Percentiles rank a stretch among this genome's conserved stretches.
Evolutionary conservation across 2,329 filamentous ascomycete genomes (phyloP).

Genomic region (Pestalotiopsis sp.): DNA sequence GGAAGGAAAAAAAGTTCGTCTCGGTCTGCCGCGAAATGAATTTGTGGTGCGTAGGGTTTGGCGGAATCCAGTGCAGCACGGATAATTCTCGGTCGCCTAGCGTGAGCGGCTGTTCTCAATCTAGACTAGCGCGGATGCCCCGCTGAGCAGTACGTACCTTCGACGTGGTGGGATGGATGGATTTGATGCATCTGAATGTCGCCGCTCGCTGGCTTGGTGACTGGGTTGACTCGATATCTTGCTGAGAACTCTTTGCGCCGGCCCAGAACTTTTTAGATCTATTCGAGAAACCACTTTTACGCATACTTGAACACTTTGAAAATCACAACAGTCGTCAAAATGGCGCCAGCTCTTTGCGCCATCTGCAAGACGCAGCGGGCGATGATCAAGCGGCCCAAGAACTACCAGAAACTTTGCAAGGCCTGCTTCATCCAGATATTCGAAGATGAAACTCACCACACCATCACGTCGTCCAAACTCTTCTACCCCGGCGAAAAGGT

Average conservation of each 20-base stretch:
- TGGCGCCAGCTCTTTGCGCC: conserved; percentile 79
- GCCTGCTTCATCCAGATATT: conserved; percentile 85
- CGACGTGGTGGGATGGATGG: background rate
- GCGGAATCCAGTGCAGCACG: conserved; percentile 15
- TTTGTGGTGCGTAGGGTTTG: conserved; percentile 31
- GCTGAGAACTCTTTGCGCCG: background rate
- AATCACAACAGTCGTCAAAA: conserved; percentile 36
- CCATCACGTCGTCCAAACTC: conserved; percentile 78
- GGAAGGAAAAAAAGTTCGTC: conserved; percentile 31
- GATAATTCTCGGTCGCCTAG: conserved; percentile 9
- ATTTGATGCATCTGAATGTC: background rate
- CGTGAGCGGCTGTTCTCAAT: background rate
- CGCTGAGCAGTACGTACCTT: conserved; percentile 3
- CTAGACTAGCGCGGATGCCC: conserved; percentile 5
- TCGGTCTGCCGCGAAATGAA: conserved; percentile 20
- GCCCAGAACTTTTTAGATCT: background rate
- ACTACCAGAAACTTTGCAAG: conserved; percentile 91
- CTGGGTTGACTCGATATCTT: conserved; percentile 6
- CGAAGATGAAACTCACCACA: conserved; percentile 92
- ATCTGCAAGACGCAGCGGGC: conserved; percentile 78
- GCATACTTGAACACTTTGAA: background rate
- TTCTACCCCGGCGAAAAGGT: conserved; percentile 84
- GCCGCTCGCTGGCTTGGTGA: background rate
- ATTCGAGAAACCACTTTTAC: background rate
- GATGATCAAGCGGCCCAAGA: conserved; percentile 91